Evolutionary conservation across 2,329 filamentous ascomycete genomes (phyloP), one percentile per base, ranked within the genome.

Genomic region (Aureobasidium sp.): DNA sequence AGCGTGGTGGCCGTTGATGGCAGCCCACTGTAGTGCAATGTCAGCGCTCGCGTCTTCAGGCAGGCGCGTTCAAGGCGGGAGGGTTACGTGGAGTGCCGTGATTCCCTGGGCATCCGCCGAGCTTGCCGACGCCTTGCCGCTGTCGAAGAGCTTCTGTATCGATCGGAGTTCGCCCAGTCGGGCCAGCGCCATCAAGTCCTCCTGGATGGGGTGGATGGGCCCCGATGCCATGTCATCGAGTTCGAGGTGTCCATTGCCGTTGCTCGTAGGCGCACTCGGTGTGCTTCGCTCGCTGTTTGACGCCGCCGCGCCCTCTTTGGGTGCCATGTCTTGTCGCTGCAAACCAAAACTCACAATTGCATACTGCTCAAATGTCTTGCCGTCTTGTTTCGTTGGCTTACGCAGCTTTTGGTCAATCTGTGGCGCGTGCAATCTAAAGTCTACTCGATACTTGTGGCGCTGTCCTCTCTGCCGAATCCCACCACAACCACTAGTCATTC

Each of bases 1-100:
- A 60, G 88, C 88, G 73, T 91, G 94, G 68, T 96, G 93, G 66
- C 97, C 97, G 74, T 98, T 98, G 69, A 98, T 97, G 32, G 94
- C 89, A 41, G 93, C 93, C 93, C 93, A 98, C 89, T 98, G 67
- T 50, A 29, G 61, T 55, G 17, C 45, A 14, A 29, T 41, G 37
- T 55, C 40, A 53, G 48, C 42, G 24, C 17, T 27, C 22, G 19
- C 34, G 21, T 16, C 32, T n/a, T n/a, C 21, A 22, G 29, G 32
- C 21, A 22, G 29, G 32, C 53, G 42, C 37, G 35, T 24, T 11
- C 30, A 32, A 21, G 25, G 17, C 7, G 30, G 4, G 44, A 41
- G 30, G 53, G 48, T 44, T 78, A 96, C 91, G 77, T 97, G 93
- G 70, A 98, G 73, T 58, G 93, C 90, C 35, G 91, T 97, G 67